Evolutionary conservation across 495 filamentous ascomycete genomes (phyloP).

Genomic region (Aspergillus egyptiacus): DNA sequence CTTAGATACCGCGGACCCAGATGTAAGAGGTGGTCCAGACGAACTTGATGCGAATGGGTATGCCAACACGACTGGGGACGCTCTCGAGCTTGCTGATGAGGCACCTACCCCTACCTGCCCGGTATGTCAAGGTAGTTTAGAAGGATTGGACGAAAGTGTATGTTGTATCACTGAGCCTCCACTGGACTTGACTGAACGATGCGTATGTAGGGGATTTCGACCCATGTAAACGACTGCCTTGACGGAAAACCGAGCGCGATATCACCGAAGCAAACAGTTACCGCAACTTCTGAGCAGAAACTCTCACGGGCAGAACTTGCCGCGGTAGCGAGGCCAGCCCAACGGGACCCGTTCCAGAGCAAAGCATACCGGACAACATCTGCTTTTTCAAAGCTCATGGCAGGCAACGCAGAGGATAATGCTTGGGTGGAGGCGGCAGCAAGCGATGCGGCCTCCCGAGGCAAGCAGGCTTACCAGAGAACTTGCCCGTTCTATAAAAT

Average conservation of each 20-base stretch:
- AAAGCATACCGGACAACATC: slow-evolving; percentile 42
- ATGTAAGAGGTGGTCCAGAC: slow-evolving; percentile 23
- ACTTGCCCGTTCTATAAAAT: slow-evolving; percentile 99
- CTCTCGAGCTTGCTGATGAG: slow-evolving; percentile 20
- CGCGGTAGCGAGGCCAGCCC: slow-evolving; percentile 65
- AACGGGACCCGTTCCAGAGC: slow-evolving; percentile 64
- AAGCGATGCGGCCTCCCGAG: slow-evolving; percentile 66
- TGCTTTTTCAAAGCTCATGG: slow-evolving; percentile 90
- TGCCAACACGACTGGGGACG: slow-evolving; percentile 37
- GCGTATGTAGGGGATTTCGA: slow-evolving; percentile 40
- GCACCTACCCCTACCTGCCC: slow-evolving; percentile 53
- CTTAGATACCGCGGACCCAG: slow-evolving; percentile 36
- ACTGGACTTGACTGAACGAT: neutral
- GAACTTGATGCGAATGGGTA: slow-evolving; percentile 20
- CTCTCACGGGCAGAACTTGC: slow-evolving; percentile 57
- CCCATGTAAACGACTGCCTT: slow-evolving; percentile 88
- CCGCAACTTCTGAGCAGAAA: slow-evolving; percentile 20
- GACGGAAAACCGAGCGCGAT: slow-evolving; percentile 66
- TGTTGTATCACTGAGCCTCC: slow-evolving; percentile 6
- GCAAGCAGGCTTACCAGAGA: slow-evolving; percentile 83
- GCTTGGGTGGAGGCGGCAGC: slow-evolving; percentile 88
- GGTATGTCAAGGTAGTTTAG: slow-evolving; percentile 62
- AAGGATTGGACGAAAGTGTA: slow-evolving; percentile 52
- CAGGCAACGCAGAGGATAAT: slow-evolving; percentile 77
- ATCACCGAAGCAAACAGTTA: slow-evolving; percentile 22